Conservation (phyloP, 257 asterid genomes). For the Phtheirospermum japonicum region DNA sequence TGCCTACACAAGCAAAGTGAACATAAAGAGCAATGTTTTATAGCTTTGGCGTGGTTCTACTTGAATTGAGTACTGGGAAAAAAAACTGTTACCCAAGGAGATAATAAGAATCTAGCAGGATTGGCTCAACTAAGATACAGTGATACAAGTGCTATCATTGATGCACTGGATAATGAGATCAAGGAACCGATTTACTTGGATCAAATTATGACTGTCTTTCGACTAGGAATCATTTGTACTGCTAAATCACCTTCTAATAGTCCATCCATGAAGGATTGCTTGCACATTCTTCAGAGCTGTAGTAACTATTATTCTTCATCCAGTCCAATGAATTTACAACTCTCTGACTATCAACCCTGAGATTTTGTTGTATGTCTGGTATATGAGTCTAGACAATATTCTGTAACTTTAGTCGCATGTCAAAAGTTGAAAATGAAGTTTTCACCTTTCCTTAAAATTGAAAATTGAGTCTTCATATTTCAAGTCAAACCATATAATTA, state of each 20-base stretch:
- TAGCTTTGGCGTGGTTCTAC: constrained; percentile 41
- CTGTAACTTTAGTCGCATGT: not conserved
- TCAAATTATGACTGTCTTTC: constrained; percentile 30
- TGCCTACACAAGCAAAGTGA: constrained; percentile 31
- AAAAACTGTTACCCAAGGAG: constrained; percentile 34
- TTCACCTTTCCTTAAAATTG: not conserved
- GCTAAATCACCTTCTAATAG: constrained; percentile 32
- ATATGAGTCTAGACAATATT: constrained; percentile 14
- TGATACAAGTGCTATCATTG: constrained; percentile 22
- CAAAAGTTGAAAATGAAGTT: constrained; percentile 1
- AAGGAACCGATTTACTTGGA: constrained; percentile 28
- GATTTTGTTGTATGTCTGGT: too few species aligned
- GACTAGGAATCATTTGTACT: constrained; percentile 37
- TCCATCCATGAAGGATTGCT: constrained; percentile 39
- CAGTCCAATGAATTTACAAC: not conserved
- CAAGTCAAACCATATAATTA: not conserved
- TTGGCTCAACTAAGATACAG: constrained; percentile 26
- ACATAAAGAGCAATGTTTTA: constrained; percentile 31
- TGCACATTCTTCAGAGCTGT: constrained; percentile 34
- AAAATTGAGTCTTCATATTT: not conserved
- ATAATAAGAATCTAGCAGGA: constrained; percentile 38
- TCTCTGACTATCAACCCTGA: not conserved
- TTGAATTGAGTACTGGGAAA: constrained; percentile 37
- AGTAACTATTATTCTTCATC: not conserved
- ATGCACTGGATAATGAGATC: constrained; percentile 33